phyloP scores from a whole-genome alignment of 805 yeast species.

The Ogataea angusta region DNA sequence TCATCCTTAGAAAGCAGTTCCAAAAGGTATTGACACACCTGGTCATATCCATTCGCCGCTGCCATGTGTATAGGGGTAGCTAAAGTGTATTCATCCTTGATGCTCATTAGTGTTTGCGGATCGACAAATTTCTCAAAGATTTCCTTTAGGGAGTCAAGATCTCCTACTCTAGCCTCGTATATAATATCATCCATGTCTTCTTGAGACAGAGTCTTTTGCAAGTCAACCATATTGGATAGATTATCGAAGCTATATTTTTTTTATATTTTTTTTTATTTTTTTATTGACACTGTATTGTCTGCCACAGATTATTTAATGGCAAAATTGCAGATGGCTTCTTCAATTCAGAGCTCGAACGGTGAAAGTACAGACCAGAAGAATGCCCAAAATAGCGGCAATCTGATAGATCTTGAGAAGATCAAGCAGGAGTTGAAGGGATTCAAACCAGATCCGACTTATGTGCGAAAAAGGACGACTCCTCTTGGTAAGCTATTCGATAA shows the following conservation, averaged over 20 bases:
- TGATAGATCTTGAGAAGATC: slow-evolving; percentile 14
- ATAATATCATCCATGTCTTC: slow-evolving; percentile 83
- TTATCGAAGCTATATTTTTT: neutral
- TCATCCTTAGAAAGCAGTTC: slow-evolving; percentile 43
- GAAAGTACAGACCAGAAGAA: neutral
- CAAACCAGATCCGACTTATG: slow-evolving; percentile 23
- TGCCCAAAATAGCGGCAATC: neutral
- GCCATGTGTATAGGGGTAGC: slow-evolving; percentile 93
- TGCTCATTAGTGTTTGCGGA: slow-evolving; percentile 39
- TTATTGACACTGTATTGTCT: slow-evolving; percentile 4
- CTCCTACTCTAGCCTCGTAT: slow-evolving; percentile 86
- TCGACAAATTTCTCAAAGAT: slow-evolving; percentile 58
- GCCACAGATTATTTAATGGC: slow-evolving; percentile 4
- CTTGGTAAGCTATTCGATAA: slow-evolving; percentile 33
- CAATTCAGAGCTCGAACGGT: neutral
- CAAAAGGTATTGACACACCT: slow-evolving; percentile 59
- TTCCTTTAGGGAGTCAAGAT: slow-evolving; percentile 67
- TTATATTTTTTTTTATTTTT: slow-evolving; percentile 9
- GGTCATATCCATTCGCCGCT: slow-evolving; percentile 87
- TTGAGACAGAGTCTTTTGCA: slow-evolving; percentile 40
- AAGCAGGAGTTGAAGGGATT: slow-evolving; percentile 24
- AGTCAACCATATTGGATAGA: slow-evolving; percentile 22
- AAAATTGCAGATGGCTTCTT: slow-evolving; percentile 2
- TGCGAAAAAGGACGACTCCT: slow-evolving; percentile 29
- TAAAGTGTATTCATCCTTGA: slow-evolving; percentile 60